phyloP scores from a whole-genome alignment of 306 rosid species.

The Ormosia emarginata region DNA sequence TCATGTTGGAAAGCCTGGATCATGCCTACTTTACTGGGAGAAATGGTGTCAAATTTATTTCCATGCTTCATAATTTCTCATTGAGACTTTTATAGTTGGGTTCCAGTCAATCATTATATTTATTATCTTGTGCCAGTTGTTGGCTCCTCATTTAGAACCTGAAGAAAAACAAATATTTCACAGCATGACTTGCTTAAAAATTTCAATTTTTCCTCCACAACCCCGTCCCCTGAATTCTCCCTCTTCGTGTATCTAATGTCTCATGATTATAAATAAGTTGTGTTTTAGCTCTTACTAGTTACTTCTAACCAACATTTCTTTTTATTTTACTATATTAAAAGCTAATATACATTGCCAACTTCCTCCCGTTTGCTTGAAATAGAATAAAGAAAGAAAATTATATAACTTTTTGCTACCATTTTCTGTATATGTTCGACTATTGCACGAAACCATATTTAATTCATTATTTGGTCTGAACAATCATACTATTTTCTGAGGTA shows the following conservation, averaged over 20 bases:
- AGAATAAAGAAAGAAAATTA: not conserved
- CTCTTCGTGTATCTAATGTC: not conserved
- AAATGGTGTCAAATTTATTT: not conserved
- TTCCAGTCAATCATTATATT: not conserved
- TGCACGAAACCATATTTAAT: not conserved
- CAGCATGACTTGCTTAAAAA: not conserved
- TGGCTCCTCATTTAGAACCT: not conserved
- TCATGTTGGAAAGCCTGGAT: not conserved
- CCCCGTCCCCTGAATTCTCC: not conserved
- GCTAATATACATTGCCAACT: not conserved
- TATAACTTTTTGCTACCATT: not conserved
- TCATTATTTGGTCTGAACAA: slow-evolving; percentile 4
- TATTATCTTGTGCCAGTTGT: not conserved
- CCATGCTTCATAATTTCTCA: not conserved
- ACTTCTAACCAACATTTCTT: not conserved
- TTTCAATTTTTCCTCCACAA: not conserved
- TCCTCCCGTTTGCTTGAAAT: not conserved
- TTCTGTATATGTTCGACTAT: slow-evolving; percentile 14
- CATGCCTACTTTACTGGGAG: not conserved
- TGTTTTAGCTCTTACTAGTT: slow-evolving; percentile 10
- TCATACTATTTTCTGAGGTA: slow-evolving; percentile 23
- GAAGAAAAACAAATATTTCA: not conserved
- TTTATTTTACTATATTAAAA: not conserved
- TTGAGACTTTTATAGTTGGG: not conserved
- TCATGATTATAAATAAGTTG: not conserved